Conservation (phyloP, 257 asterid genomes). For the Ocimum tenuiflorum region DNA sequence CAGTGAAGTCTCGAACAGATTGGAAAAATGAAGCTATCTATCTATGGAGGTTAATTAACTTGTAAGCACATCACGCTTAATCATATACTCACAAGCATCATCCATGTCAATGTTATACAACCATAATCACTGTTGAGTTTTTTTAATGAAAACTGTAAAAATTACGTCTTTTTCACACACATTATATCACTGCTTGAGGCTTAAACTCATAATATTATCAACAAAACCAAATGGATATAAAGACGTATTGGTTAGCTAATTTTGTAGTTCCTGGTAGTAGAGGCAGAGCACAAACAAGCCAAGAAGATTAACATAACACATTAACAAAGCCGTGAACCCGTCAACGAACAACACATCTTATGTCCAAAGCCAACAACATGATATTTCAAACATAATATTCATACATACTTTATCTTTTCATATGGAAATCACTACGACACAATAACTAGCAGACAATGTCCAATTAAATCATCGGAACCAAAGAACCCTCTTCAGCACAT, state of each 20-base stretch:
- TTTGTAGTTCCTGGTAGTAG: not conserved
- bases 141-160: no score
- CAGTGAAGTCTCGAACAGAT: not conserved
- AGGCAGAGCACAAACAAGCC: not conserved
- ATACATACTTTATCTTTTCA: not conserved
- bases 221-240: not conserved
- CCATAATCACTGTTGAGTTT: not conserved
- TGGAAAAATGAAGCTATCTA: not conserved
- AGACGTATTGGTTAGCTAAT: not conserved
- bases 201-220: not conserved
- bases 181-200: not conserved
- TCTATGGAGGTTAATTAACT: not conserved
- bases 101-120: not conserved
- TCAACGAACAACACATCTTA: not conserved
- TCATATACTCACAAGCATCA: not conserved
- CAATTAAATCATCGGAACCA: not conserved
- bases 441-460: not conserved
- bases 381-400: not conserved
- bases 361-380: not conserved
- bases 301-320: not conserved
- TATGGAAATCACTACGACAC: not conserved
- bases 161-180: not conserved
- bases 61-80: not conserved
- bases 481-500: not conserved
- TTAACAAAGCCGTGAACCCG: no score